phyloP scores from a whole-genome alignment of 495 filamentous ascomycete species.

The Penicillium samsonianum region DNA sequence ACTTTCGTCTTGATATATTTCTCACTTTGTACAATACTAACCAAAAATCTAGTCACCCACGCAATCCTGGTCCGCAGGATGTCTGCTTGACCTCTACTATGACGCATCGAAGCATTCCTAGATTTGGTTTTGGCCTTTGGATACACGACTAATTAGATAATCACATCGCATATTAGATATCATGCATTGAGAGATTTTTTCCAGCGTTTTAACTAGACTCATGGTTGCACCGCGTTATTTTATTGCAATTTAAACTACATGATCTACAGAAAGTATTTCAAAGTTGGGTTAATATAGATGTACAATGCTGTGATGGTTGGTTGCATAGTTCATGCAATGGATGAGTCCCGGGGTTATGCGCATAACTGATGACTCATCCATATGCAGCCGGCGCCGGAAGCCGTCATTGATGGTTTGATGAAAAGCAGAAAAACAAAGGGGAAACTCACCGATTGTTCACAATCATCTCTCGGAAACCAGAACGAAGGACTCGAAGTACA shows the following conservation, averaged over 20 bases:
- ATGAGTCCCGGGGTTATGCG: not conserved
- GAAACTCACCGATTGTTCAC: not conserved
- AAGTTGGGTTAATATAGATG: not conserved
- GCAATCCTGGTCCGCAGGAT: constrained; percentile 93
- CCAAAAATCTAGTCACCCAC: constrained; percentile 67
- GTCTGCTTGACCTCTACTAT: constrained; percentile 91
- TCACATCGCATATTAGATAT: constrained; percentile 3
- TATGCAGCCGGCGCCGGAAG: not conserved
- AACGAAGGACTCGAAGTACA: not conserved
- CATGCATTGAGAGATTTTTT: not conserved
- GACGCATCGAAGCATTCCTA: constrained; percentile 62
- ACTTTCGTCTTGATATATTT: not conserved
- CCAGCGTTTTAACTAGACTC: not conserved
- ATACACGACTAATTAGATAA: not conserved
- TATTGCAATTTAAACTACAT: not conserved
- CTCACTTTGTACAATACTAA: constrained; percentile 15
- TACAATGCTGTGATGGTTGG: not conserved
- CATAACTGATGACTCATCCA: constrained; percentile 11
- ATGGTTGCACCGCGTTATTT: not conserved
- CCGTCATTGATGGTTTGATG: constrained; percentile 11
- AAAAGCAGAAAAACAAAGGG: constrained; percentile 10
- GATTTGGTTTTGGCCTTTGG: constrained; percentile 3
- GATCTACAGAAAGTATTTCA: not conserved
- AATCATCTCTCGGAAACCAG: not conserved
- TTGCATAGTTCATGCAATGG: not conserved